Percentiles rank a stretch among this genome's conserved stretches.
Evolutionary conservation across 768 basidiomycete genomes (phyloP).

Genomic region (Phylloporus sp.): DNA sequence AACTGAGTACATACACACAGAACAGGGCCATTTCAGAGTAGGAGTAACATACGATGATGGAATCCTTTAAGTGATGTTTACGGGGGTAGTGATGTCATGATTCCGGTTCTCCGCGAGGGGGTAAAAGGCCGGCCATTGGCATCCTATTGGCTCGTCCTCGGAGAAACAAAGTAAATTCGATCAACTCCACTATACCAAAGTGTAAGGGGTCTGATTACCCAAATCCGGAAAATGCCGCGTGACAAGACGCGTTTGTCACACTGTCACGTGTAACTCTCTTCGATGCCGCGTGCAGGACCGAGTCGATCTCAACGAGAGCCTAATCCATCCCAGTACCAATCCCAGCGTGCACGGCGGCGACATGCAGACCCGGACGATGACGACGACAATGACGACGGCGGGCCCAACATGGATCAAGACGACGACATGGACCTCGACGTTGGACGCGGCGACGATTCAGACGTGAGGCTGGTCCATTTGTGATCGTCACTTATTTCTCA

Average conservation of each 20-base stretch:
- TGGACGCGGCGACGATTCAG: slow-evolving; percentile 20
- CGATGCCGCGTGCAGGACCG: slow-evolving; percentile 33
- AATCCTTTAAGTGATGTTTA: background rate
- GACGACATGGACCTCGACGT: slow-evolving; percentile 32
- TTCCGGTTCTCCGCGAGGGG: background rate
- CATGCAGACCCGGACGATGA: slow-evolving; percentile 28
- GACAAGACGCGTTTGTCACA: slow-evolving; percentile 7
- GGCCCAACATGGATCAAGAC: slow-evolving; percentile 12
- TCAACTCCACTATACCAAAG: background rate
- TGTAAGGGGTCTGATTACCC: no score
- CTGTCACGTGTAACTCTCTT: slow-evolving; percentile 2
- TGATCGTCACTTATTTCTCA: no score
- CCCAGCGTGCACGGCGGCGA: slow-evolving; percentile 30
- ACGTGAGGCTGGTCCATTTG: slow-evolving; percentile 7
- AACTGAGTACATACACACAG: slow-evolving; percentile 11
- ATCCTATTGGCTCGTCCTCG: background rate
- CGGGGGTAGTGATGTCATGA: background rate
- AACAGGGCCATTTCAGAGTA: slow-evolving; percentile 11
- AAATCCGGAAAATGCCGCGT: background rate
- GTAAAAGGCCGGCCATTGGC: no score
- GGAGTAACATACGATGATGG: no score
- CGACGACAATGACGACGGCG: slow-evolving; percentile 34
- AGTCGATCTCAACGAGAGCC: slow-evolving; percentile 36
- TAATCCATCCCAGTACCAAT: slow-evolving; percentile 38
- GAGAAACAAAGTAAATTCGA: background rate